phyloP scores from a whole-genome alignment of 352 stramenopile genomes.

The Globisporangium echinulatum region DNA sequence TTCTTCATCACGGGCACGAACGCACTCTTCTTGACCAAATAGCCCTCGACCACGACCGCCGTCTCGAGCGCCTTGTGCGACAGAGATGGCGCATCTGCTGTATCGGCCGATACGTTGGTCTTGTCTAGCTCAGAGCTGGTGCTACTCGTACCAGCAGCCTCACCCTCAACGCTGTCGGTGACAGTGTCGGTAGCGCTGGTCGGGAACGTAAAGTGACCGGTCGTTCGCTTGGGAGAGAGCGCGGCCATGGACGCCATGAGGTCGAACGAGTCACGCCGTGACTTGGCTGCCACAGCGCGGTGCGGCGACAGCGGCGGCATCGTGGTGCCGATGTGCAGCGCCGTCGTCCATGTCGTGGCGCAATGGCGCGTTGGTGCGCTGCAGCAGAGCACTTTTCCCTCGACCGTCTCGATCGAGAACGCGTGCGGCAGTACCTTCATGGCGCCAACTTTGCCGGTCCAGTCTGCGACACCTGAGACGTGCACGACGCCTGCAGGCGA shows the following conservation, averaged over 20 bases:
- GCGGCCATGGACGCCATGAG: slow-evolving; percentile 24
- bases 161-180: neutral
- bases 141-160: neutral
- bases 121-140: neutral
- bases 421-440: slow-evolving; percentile 47
- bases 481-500: slow-evolving; percentile 57
- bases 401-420: slow-evolving; percentile 57
- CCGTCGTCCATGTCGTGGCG: slow-evolving; percentile 60
- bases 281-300: slow-evolving; percentile 53
- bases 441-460: slow-evolving; percentile 49
- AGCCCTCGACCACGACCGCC: slow-evolving; percentile 39
- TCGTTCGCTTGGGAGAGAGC: slow-evolving; percentile 8
- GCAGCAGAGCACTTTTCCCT: slow-evolving; percentile 60
- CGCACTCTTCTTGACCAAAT: slow-evolving; percentile 45
- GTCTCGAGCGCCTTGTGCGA: slow-evolving; percentile 2
- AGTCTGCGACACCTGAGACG: slow-evolving; percentile 51
- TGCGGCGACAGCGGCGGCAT: slow-evolving; percentile 76
- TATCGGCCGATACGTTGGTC: neutral
- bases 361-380: slow-evolving; percentile 58
- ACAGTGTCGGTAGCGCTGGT: neutral
- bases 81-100: neutral
- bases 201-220: slow-evolving; percentile 5
- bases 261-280: slow-evolving; percentile 66
- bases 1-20: slow-evolving; percentile 50
- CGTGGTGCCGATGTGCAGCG: slow-evolving; percentile 62